Conservation (phyloP, 2,329 filamentous ascomycete genomes). For the Didymella exigua region DNA sequence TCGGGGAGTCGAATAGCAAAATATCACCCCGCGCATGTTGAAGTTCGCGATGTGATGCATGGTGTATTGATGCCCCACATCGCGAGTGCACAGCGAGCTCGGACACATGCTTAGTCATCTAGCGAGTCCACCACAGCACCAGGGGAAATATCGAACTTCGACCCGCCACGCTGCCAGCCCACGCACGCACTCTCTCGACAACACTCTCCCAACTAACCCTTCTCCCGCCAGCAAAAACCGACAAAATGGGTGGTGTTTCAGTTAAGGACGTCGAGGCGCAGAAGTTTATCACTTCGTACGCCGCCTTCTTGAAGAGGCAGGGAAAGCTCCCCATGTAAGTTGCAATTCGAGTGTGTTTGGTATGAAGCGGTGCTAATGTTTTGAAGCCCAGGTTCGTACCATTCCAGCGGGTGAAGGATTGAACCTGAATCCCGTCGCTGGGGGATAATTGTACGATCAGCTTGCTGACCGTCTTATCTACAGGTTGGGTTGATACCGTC, state of each 20-base stretch:
- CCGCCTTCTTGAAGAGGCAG: conserved; percentile 91
- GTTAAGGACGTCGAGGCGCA: conserved; percentile 89
- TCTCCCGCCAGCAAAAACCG: conserved; percentile 52
- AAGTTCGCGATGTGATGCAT: background rate
- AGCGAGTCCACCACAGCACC: conserved; percentile 29
- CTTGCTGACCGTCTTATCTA: conserved; percentile 56
- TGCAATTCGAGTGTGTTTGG: background rate
- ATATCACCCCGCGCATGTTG: background rate
- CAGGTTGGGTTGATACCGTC: conserved; percentile 99
- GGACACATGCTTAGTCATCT: no score
- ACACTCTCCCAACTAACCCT: conserved; percentile 22
- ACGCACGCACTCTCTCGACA: conserved; percentile 17
- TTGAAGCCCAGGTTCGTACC: conserved; percentile 69
- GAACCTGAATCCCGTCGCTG: conserved; percentile 62
- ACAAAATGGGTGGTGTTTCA: conserved; percentile 79
- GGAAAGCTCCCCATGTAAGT: conserved; percentile 79
- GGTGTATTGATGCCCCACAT: background rate
- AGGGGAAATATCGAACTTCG: conserved; percentile 15
- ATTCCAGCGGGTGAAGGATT: conserved; percentile 46
- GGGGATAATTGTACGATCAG: conserved; percentile 51
- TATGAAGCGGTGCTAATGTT: conserved; percentile 20
- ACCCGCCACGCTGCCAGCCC: background rate
- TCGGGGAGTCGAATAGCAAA: background rate
- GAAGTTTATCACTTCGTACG: conserved; percentile 87
- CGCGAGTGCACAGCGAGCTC: background rate